phyloP scores from a whole-genome alignment of 495 filamentous ascomycete species.

The Rhizodiscina lignyota region DNA sequence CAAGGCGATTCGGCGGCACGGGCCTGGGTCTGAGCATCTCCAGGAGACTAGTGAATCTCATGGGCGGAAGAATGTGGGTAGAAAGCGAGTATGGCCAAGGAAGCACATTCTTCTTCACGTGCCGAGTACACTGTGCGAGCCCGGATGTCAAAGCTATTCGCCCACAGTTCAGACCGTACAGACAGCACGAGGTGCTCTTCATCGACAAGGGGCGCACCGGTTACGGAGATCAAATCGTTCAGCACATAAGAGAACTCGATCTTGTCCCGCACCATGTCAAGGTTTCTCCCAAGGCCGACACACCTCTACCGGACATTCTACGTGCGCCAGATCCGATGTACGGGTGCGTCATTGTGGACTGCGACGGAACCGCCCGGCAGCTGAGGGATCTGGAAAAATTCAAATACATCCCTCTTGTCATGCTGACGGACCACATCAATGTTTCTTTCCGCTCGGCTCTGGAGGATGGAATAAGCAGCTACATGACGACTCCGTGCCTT shows the following conservation, averaged over 20 bases:
- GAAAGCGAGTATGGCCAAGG: constrained; percentile 84
- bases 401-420: constrained; percentile 93
- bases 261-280: constrained; percentile 64
- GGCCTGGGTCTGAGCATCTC: constrained; percentile 94
- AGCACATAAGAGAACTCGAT: constrained; percentile 64
- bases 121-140: constrained; percentile 72
- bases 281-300: constrained; percentile 36
- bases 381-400: constrained; percentile 81
- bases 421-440: constrained; percentile 78
- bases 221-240: constrained; percentile 53
- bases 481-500: constrained; percentile 96
- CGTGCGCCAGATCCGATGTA: constrained; percentile 43
- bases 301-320: constrained; percentile 33
- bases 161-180: constrained; percentile 76
- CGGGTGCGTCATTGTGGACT: constrained; percentile 96
- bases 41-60: constrained; percentile 84
- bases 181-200: constrained; percentile 83
- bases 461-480: constrained; percentile 91
- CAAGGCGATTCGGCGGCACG: constrained; percentile 89
- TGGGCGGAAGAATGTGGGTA: constrained; percentile 97
- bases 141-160: constrained; percentile 67
- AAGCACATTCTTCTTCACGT: constrained; percentile 95
- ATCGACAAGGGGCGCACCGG: constrained; percentile 85
- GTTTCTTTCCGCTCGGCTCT: constrained; percentile 89
- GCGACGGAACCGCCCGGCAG: constrained; percentile 72